Base-by-base conservation (phyloP, 2,329 filamentous ascomycete genomes). In the Moelleriella libera region DNA sequence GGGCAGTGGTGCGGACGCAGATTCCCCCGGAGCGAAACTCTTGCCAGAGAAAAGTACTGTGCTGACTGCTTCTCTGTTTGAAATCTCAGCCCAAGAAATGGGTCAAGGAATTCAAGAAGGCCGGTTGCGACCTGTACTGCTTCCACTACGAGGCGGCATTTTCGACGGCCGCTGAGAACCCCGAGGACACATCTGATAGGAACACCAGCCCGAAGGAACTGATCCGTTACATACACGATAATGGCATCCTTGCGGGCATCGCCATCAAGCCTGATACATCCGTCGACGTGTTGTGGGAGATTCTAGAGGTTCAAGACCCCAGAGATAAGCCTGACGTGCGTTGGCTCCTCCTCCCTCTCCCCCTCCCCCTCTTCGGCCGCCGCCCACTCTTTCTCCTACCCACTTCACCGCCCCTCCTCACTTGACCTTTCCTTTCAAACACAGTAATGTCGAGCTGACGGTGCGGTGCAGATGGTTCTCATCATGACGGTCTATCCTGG, bases 71-170 rank as follows among this genome's bases (percentile, higher is more conserved):
- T 4, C 41, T 6, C 12, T 31, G 4, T 37, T 11, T 14, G 12
- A 9, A 43, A 44, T 9, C 8, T 37, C 6, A 92, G 89, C 92
- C 92, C 55, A 94, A 97, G 74, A 89, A 88, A 75, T 98, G 92
- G 92, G 89, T 96, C 58, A 86, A 85, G 61, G 87, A 94, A 52
- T 97, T 98, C 72, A 81, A 92, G 65, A 82, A 85, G 47, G 92
- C 88, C 50, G 92, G 92, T 47, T 96, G 89, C 68, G 88, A 98
- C 66, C 76, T 98, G n/a, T 98, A 98, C 74, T 97, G 92, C 74
- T 98, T 98, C 74, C 92, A 98, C 74, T 97, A 97, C 68, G 92
- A 98, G 70, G 92, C 92, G 30, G 92, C 92, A 53, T 77, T 92
- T 55, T 94, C 87, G 45, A 86, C 85, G 42, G 88, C 85, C 37